Conservation (phyloP, 495 filamentous ascomycete species). For the Penicillium bialowiezense region DNA sequence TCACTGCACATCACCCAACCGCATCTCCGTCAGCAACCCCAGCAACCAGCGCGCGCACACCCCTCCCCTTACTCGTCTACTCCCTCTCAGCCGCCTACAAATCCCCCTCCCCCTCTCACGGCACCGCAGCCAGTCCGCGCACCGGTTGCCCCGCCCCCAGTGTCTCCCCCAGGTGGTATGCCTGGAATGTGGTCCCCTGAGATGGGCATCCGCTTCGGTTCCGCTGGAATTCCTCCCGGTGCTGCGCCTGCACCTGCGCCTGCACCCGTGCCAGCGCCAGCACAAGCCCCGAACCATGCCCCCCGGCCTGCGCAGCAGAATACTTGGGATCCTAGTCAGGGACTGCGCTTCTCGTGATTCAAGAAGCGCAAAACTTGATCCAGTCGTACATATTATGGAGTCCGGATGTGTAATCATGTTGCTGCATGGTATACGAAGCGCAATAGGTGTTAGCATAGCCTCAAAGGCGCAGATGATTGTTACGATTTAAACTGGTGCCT, state of each 20-base stretch:
- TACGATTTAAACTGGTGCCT: neutral
- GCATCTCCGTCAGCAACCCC: conserved; percentile 26
- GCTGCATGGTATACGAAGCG: neutral
- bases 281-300: conserved; percentile 19
- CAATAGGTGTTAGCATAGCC: neutral
- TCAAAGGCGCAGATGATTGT: neutral
- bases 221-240: conserved; percentile 18
- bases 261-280: conserved; percentile 5
- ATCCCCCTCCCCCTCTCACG: conserved; percentile 41
- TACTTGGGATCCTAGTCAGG: conserved; percentile 61
- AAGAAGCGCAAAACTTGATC: neutral
- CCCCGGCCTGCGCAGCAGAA: conserved; percentile 14
- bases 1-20: conserved; percentile 54
- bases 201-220: conserved; percentile 72
- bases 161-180: conserved; percentile 35
- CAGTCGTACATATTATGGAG: neutral
- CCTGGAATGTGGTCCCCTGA: conserved; percentile 72
- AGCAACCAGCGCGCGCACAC: conserved; percentile 23
- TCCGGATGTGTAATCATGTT: neutral
- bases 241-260: conserved; percentile 12
- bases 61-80: conserved; percentile 19
- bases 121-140: conserved; percentile 54
- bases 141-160: conserved; percentile 52
- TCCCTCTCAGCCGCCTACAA: conserved; percentile 24
- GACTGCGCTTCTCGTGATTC: conserved; percentile 58